phyloP scores from a whole-genome alignment of 352 stramenopile species.

The Plasmopara halstedii region DNA sequence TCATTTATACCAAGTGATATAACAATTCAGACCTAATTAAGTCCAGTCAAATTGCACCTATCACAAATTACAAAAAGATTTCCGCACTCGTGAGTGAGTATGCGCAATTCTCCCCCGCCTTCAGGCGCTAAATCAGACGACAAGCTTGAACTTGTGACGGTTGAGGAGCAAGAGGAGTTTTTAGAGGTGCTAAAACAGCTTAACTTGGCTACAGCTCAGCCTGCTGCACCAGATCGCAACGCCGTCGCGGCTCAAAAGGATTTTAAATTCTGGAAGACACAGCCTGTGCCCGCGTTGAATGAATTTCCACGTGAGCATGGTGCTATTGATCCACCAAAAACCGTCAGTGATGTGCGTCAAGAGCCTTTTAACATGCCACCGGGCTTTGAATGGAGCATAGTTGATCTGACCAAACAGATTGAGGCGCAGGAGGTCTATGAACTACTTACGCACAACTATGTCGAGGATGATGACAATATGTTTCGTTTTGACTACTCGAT shows the following conservation, averaged over 20 bases:
- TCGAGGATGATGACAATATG: conserved; percentile 97
- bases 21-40: no score
- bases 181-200: background rate
- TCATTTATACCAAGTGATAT: no score
- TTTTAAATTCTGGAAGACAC: conserved; percentile 92
- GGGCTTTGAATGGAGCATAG: conserved; percentile 90
- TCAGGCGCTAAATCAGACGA: no score
- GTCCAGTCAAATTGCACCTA: no score
- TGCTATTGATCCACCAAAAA: conserved; percentile 92
- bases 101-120: no score
- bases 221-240: no score
- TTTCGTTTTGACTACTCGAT: conserved; percentile 93
- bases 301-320: conserved; percentile 43
- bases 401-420: conserved; percentile 93
- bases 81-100: no score
- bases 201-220: conserved; percentile 32
- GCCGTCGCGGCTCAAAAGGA: no score
- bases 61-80: no score
- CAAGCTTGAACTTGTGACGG: no score
- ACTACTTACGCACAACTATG: conserved; percentile 97
- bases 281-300: conserved; percentile 63
- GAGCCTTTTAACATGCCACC: conserved; percentile 95
- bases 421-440: conserved; percentile 92
- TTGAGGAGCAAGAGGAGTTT: no score
- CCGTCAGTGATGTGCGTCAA: conserved; percentile 78